Conservation (phyloP, 2,329 filamentous ascomycete genomes). For the Dendryphion nanum region DNA sequence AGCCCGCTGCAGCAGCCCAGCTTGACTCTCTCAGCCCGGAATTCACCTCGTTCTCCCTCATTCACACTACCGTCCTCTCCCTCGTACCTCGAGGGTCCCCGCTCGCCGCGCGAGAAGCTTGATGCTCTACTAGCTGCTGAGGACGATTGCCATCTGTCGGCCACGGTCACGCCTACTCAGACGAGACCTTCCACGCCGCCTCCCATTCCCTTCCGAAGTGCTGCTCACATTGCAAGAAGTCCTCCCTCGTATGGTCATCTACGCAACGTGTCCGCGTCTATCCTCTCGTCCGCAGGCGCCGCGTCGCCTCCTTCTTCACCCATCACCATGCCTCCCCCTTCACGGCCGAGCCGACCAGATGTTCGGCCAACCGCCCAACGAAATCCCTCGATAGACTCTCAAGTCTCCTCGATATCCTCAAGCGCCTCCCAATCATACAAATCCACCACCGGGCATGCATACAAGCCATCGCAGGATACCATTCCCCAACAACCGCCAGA, state of each 20-base stretch:
- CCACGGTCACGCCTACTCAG: slow-evolving; percentile 13
- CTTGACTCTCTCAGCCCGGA: slow-evolving; percentile 9
- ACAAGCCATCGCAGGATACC: slow-evolving; percentile 56
- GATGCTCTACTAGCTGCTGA: slow-evolving; percentile 39
- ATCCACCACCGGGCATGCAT: slow-evolving; percentile 55
- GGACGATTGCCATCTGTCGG: slow-evolving; percentile 13
- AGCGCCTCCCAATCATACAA: slow-evolving; percentile 48
- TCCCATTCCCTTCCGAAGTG: slow-evolving; percentile 8
- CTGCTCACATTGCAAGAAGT: slow-evolving; percentile 12
- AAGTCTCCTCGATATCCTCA: slow-evolving; percentile 65
- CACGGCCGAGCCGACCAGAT: slow-evolving; percentile 35
- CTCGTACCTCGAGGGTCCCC: slow-evolving; percentile 29
- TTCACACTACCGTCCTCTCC: slow-evolving; percentile 11
- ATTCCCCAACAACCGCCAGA: slow-evolving; percentile 64
- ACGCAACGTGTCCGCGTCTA: slow-evolving; percentile 36
- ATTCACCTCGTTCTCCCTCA: slow-evolving; percentile 9
- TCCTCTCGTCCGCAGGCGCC: slow-evolving; percentile 27
- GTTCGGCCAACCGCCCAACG: slow-evolving; percentile 48
- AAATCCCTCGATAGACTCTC: slow-evolving; percentile 89
- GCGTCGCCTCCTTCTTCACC: slow-evolving; percentile 37
- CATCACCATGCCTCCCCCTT: slow-evolving; percentile 35
- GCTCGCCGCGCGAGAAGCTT: slow-evolving; percentile 39
- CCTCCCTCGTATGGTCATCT: slow-evolving; percentile 31
- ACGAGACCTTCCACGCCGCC: slow-evolving; percentile 8
- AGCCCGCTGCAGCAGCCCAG: slow-evolving; percentile 22